Evolutionary conservation across 768 basidiomycete genomes (phyloP).

Genomic region (Boletus edulis): DNA sequence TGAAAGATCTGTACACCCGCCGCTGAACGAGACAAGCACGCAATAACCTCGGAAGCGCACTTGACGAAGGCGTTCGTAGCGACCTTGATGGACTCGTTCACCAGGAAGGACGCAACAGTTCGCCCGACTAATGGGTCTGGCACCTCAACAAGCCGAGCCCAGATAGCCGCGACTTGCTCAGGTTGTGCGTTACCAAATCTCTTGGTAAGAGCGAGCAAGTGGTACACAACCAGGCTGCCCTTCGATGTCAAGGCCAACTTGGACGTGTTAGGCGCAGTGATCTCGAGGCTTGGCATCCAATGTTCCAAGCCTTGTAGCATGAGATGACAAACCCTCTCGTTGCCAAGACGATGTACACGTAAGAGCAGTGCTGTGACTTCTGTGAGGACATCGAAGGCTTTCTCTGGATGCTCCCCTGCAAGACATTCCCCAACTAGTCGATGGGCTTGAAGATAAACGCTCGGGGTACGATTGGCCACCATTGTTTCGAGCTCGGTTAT

Average conservation of each 20-base stretch:
- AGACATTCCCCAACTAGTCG: conserved; percentile 73
- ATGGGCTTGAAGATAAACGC: conserved; percentile 80
- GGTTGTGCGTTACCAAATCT: conserved; percentile 72
- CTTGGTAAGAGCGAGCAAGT: conserved; percentile 80
- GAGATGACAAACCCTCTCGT: conserved; percentile 49
- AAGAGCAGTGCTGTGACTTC: conserved; percentile 76
- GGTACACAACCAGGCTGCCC: conserved; percentile 67
- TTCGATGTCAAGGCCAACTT: conserved; percentile 34
- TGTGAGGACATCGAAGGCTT: conserved; percentile 61
- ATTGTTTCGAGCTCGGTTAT: conserved; percentile 74
- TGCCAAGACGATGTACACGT: conserved; percentile 51
- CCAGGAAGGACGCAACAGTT: conserved; percentile 75
- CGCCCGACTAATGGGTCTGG: conserved; percentile 73
- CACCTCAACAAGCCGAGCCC: conserved; percentile 73
- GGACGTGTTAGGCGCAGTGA: conserved; percentile 44
- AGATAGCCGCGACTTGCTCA: conserved; percentile 77
- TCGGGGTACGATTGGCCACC: conserved; percentile 67
- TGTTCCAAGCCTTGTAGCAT: conserved; percentile 78
- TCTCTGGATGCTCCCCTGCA: conserved; percentile 70
- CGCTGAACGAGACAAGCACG: conserved; percentile 76
- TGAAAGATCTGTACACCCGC: conserved; percentile 73
- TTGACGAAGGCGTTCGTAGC: conserved; percentile 74
- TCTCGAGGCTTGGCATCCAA: conserved; percentile 77
- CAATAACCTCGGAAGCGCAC: conserved; percentile 78
- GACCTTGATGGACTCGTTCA: conserved; percentile 86